These are phyloP conservation scores for Aegilops umbellulata DNA, from an alignment of 176 grass and related monocot genomes.

Conservation along the genomic window DNA sequence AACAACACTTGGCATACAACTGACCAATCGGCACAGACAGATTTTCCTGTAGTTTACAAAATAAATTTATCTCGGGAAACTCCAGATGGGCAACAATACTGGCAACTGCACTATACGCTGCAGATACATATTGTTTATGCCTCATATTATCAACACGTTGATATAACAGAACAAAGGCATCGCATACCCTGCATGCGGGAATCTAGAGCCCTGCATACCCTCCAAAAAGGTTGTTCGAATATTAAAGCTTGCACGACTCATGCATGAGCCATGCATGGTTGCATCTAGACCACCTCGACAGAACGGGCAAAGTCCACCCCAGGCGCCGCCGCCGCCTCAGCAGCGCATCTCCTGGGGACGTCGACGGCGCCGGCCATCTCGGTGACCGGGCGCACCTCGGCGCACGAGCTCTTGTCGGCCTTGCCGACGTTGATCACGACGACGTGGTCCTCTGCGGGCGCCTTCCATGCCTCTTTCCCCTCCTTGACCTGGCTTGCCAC, in stretches of 20 bases:
- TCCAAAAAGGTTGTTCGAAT: background rate
- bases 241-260: background rate
- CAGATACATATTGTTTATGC: too few relatives aligned
- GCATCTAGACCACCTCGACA: conserved; percentile 16
- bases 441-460: background rate
- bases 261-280: background rate
- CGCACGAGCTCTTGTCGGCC: conserved; percentile 32
- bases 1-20: too few relatives aligned
- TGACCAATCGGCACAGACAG: too few relatives aligned
- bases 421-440: conserved; percentile 34
- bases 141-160: too few relatives aligned
- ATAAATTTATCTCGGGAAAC: too few relatives aligned
- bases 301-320: conserved; percentile 19
- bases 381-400: conserved; percentile 22
- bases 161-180: too few relatives aligned
- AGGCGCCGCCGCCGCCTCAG: background rate
- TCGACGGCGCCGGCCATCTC: background rate
- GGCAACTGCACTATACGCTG: too few relatives aligned
- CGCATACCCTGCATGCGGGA: too few relatives aligned
- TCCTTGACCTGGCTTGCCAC: background rate
- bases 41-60: too few relatives aligned
- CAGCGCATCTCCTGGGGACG: background rate
- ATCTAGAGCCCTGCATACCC: too few relatives aligned
- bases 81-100: too few relatives aligned
- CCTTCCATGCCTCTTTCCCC: conserved; percentile 29